Base-by-base conservation (phyloP, 345 rosid genomes). In the Triadica sebifera region DNA sequence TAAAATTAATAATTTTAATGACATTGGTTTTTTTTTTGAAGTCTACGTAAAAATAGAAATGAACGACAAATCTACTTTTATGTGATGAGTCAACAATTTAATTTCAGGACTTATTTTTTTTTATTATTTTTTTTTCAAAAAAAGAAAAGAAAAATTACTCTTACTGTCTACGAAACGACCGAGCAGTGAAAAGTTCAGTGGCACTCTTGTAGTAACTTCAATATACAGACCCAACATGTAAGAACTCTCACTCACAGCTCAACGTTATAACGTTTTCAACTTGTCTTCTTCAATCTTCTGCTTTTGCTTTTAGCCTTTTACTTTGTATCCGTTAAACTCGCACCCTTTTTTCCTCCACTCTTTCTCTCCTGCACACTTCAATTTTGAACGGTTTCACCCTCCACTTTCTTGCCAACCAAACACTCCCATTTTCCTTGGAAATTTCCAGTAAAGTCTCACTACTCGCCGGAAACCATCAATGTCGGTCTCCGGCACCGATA, bases 401-500 rank as follows among this genome's bases (percentile, higher is more conserved):
- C 34, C 22, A 60, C 53, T 75, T 74, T 81, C 81, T 29, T 45
- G 15, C 22, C 69, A 49, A 1, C 68, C 69, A 51, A 60, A 67
- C 72, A 39, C 72, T 45, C 51, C 5, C 22, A 17, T 46, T 22
- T 78, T 8, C 6, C 41, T 34, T 38, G 41, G 50, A 20, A 67
- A 9, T 70, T 74, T 75, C 71, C 58, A 16, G 29, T 51, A 75
- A 74, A 71, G 52, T 65, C 52, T 47, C 25, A 11, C 4, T 19
- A 37, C 15, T 69, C 29, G 73, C 83, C 81, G 85, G 87, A 39
- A 63, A 77, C 69, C 39, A 67, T 20, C 56, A 69, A 90, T 93
- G 98, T 79, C 96, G 77, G 87, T 58, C 50, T 75, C 90, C 75
- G 79, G 76, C 57, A 46, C 53, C 53, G 65, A 60, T 22, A 56